These are phyloP conservation scores for Blastocystis sp. DNA, from an alignment of 352 stramenopile genomes.

Conservation along the genomic window DNA sequence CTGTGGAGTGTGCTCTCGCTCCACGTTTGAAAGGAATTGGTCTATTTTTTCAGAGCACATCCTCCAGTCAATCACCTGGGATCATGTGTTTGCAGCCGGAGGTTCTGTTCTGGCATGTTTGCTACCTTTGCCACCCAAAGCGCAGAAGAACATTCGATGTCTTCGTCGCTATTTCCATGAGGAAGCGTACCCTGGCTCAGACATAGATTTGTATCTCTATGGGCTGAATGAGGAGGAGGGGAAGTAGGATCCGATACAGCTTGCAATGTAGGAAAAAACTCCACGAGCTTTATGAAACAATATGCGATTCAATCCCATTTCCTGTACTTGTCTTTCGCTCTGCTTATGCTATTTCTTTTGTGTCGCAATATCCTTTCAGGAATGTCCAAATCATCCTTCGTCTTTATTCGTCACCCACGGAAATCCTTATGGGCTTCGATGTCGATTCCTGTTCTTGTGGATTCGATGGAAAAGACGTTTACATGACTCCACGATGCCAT, in stretches of 20 bases:
- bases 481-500: conserved; percentile 64
- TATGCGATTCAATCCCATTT: not conserved
- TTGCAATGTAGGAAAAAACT: not conserved
- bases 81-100: conserved; percentile 65
- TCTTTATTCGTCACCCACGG: not conserved
- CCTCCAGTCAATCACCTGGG: conserved; percentile 64
- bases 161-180: conserved; percentile 66
- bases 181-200: conserved; percentile 62
- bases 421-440: not conserved
- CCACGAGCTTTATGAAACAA: not conserved
- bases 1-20: not conserved
- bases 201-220: conserved; percentile 67
- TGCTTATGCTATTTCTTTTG: not conserved
- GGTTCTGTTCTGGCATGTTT: conserved; percentile 64
- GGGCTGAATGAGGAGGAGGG: conserved; percentile 64
- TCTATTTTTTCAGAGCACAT: conserved; percentile 62
- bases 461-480: conserved; percentile 65
- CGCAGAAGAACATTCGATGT: conserved; percentile 59
- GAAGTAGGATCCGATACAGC: not conserved
- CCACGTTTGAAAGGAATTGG: conserved; percentile 63
- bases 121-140: conserved; percentile 62
- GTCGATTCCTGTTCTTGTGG: conserved; percentile 54
- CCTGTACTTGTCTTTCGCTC: not conserved
- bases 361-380: not conserved
- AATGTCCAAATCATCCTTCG: not conserved